Conservation (phyloP, 2,329 filamentous ascomycete species). For the Periconia macrospinosa region DNA sequence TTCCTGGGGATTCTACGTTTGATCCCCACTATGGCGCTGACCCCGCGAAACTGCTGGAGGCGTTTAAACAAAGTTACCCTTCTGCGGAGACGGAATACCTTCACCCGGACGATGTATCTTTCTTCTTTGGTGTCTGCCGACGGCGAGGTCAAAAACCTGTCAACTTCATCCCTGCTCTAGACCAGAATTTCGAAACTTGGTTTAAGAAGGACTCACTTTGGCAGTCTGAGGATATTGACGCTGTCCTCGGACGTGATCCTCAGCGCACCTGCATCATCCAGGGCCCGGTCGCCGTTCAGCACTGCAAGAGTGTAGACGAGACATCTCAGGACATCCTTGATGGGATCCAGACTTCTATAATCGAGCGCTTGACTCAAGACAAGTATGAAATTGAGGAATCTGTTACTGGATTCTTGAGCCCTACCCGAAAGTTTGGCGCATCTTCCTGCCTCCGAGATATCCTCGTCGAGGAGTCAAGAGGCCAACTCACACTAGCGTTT, state of each 20-base stretch:
- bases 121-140: constrained; percentile 92
- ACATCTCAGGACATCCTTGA: constrained; percentile 94
- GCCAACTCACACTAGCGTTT: constrained; percentile 77
- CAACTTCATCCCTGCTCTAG: constrained; percentile 91
- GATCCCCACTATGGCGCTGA: constrained; percentile 85
- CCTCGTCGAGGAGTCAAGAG: constrained; percentile 94
- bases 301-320: constrained; percentile 86
- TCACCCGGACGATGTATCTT: constrained; percentile 96
- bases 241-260: constrained; percentile 94
- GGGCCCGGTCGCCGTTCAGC: constrained; percentile 91
- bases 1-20: constrained; percentile 74
- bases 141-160: constrained; percentile 93
- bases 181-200: constrained; percentile 97
- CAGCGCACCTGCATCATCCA: constrained; percentile 95
- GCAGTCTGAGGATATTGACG: constrained; percentile 97
- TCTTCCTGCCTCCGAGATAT: constrained; percentile 64
- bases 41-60: constrained; percentile 78
- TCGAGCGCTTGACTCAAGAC: constrained; percentile 75
- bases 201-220: constrained; percentile 99
- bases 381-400: constrained; percentile 68
- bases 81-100: constrained; percentile 89
- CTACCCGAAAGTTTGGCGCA: too few species aligned
- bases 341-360: constrained; percentile 85
- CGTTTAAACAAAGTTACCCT: constrained; percentile 79
- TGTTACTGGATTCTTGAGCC: too few species aligned